Evolutionary conservation across 352 stramenopile species (phyloP), one percentile per base, ranked within the genome.

Genomic region (Blastocystis sp.): DNA sequence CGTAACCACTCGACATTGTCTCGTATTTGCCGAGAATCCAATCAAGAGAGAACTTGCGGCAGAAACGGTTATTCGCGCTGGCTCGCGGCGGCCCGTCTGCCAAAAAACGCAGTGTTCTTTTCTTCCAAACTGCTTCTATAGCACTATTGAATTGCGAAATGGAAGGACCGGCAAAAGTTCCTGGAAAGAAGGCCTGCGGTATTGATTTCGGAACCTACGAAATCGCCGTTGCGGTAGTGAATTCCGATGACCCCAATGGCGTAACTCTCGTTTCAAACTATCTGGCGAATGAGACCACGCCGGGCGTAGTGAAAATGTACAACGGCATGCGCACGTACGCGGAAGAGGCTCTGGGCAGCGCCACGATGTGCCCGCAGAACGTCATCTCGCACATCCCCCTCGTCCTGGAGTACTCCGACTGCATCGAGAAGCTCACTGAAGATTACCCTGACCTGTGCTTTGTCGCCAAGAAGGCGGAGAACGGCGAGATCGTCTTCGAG

Each of bases 141-240:
- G 6, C 14, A 14, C 45, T 59, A 59, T 19, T 34, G 40, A 71
- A 71, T 45, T 24, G 38, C 11, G 38, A 40, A 71, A 70, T 24
- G 19, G 34, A 66, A 68, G 17, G 24, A 48, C 54, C 40, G n/a
- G 74, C 28, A n/a, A 69, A 52, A 52, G 24, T 45, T 9, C 34
- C 34, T 14, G 17, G 19, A 54, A 40, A 62, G 48, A 59, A 69
- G 28, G 74, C 74, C 34, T 84, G 74, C 69, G 78, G 78, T 63
- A 88, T 88, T 78, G 78, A 88, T 61, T 88, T 88, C 28, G 78
- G 78, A 45, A 88, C 64, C 19, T 79, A 69, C n/a, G 78, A 88
- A 60, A 79, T 88, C 38, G 78, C 78, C 34, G 64, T 88, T 10
- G 78, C 78, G 19, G 64, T 79, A 2, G 62, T 62, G 14, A 42